These are phyloP conservation scores for Gymnopilus dilepis DNA, from an alignment of 768 basidiomycete species.

Conservation along the genomic window DNA sequence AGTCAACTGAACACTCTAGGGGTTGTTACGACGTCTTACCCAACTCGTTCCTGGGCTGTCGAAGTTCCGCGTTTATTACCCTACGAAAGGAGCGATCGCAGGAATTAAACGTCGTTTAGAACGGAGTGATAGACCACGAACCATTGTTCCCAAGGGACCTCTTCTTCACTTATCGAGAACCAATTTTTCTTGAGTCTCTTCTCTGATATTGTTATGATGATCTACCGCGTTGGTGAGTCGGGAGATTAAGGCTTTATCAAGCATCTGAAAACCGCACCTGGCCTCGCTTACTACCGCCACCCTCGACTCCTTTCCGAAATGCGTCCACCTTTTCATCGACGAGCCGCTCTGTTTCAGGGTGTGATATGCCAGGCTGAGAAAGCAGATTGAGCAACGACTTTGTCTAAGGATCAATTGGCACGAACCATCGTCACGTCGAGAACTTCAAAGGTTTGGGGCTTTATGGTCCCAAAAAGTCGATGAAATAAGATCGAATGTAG, in stretches of 20 bases:
- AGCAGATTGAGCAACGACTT: neutral
- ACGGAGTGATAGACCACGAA: constrained; percentile 29
- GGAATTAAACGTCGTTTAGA: neutral
- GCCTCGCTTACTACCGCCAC: constrained; percentile 63
- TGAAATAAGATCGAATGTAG: constrained; percentile 88
- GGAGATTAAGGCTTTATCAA: neutral
- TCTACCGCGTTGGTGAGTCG: constrained; percentile 42
- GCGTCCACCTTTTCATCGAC: constrained; percentile 77
- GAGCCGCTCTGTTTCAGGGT: constrained; percentile 71
- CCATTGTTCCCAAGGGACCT: constrained; percentile 91
- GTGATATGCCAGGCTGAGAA: constrained; percentile 75
- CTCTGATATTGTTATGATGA: constrained; percentile 77
- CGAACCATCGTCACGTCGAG: constrained; percentile 85
- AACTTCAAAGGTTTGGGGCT: constrained; percentile 77
- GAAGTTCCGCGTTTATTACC: constrained; percentile 81
- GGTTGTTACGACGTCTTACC: constrained; percentile 39
- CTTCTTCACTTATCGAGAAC: constrained; percentile 81
- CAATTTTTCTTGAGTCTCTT: constrained; percentile 79
- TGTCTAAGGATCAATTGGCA: neutral
- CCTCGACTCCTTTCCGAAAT: constrained; percentile 82
- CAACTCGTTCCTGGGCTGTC: constrained; percentile 69
- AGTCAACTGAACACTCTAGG: neutral
- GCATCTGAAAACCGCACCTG: constrained; percentile 51
- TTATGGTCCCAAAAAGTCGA: constrained; percentile 79
- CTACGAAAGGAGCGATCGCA: constrained; percentile 39